Evolutionary conservation across 1,284 basidiomycete species (phyloP).

Genomic region (Ceratobasidium sp.): DNA sequence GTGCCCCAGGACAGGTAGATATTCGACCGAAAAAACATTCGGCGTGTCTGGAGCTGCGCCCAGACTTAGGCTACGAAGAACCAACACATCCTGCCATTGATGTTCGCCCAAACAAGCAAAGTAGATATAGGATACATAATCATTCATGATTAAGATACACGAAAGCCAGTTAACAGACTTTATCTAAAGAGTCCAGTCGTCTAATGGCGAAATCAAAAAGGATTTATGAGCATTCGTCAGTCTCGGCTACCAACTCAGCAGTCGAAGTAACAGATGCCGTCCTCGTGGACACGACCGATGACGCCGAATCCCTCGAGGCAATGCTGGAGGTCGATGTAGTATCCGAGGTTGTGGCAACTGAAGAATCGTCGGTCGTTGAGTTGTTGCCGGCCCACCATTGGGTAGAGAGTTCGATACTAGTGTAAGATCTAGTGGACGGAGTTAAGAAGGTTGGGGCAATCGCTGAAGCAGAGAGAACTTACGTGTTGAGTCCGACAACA

Average conservation of each 20-base stretch:
- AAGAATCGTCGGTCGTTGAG: not conserved
- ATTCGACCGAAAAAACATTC: no score
- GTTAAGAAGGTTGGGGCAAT: not conserved
- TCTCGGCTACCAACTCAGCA: not conserved
- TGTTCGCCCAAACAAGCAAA: no score
- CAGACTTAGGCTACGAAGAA: no score
- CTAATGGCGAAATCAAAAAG: no score
- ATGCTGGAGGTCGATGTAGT: not conserved
- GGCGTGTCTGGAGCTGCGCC: no score
- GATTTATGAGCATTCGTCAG: not conserved
- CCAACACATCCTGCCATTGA: no score
- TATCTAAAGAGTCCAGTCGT: no score
- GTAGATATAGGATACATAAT: no score
- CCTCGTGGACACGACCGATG: not conserved
- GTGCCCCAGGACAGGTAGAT: no score
- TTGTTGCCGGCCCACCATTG: slow-evolving; percentile 36
- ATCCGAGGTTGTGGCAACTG: not conserved
- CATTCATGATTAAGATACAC: no score
- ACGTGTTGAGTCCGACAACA: slow-evolving; percentile 34
- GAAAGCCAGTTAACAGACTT: no score
- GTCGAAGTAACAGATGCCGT: not conserved
- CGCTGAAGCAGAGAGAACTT: not conserved
- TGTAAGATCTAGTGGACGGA: slow-evolving; percentile 12
- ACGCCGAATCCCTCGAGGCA: not conserved
- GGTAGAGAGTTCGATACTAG: slow-evolving; percentile 26